Evolutionary conservation across 768 basidiomycete genomes (phyloP).

Genomic region (Boletus edulis): DNA sequence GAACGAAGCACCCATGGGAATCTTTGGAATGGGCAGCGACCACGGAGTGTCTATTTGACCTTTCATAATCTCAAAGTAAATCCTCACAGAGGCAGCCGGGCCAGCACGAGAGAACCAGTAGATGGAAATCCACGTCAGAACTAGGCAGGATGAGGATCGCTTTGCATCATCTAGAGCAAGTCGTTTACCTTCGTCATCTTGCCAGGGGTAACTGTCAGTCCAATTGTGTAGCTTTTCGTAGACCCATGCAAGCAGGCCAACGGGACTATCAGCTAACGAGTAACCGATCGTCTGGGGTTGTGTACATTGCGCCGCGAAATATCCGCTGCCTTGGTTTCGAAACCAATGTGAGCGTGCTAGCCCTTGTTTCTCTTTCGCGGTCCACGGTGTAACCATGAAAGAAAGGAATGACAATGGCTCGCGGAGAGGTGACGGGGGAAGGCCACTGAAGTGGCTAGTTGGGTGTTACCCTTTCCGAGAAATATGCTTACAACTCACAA

Average conservation of each 20-base stretch:
- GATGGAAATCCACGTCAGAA: conserved; percentile 57
- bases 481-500: conserved; percentile 31
- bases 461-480: neutral
- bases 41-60: neutral
- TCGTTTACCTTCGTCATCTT: conserved; percentile 49
- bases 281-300: conserved; percentile 55
- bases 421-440: conserved; percentile 27
- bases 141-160: conserved; percentile 27
- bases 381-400: conserved; percentile 26
- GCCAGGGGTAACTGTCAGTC: conserved; percentile 53
- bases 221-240: conserved; percentile 48
- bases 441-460: conserved; percentile 12
- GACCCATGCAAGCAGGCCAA: conserved; percentile 49
- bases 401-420: conserved; percentile 28
- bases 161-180: neutral
- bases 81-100: conserved; percentile 52
- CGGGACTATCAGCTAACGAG: conserved; percentile 52
- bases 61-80: conserved; percentile 51
- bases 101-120: conserved; percentile 60
- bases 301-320: conserved; percentile 33
- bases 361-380: conserved; percentile 23
- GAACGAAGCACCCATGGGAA: conserved; percentile 47
- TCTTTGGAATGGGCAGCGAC: conserved; percentile 1
- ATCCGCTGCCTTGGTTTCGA: conserved; percentile 26
- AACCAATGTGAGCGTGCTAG: conserved; percentile 19